Conservation (phyloP, 139 green algal species). For the Ostreobium quekettii region DNA sequence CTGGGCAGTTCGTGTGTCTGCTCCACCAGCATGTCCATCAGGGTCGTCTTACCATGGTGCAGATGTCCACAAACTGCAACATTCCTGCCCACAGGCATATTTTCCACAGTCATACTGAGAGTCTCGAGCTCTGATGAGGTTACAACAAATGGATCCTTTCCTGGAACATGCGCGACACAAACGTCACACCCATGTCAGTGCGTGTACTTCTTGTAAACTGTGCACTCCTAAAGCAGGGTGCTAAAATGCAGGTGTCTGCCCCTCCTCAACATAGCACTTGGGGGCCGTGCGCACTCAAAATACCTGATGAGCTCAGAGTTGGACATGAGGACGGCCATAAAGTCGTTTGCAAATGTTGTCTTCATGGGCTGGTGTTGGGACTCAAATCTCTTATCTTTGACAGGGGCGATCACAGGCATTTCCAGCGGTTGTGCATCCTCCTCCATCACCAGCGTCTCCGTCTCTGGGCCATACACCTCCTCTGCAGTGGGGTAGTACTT, state of each 20-base stretch:
- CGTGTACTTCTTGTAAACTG: too few species aligned
- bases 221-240: too few species aligned
- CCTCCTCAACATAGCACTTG: too few species aligned
- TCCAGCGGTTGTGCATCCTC: constrained; percentile 97
- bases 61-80: constrained; percentile 84
- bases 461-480: constrained; percentile 83
- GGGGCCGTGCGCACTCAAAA: too few species aligned
- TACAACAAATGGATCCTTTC: too few species aligned
- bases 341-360: constrained; percentile 62
- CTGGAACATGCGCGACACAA: too few species aligned
- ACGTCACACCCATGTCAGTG: too few species aligned
- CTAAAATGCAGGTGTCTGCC: too few species aligned
- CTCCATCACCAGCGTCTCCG: constrained; percentile 90
- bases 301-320: constrained; percentile 80
- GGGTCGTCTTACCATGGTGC: constrained; percentile 93
- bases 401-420: constrained; percentile 88
- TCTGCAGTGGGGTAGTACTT: constrained; percentile 97
- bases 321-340: constrained; percentile 66
- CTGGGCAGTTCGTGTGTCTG: constrained; percentile 76
- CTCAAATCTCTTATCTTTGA: constrained; percentile 65
- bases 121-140: too few species aligned
- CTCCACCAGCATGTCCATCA: constrained; percentile 98
- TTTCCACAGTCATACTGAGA: too few species aligned
- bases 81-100: constrained; percentile 69
- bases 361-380: constrained; percentile 44